Evolutionary conservation across 2,329 filamentous ascomycete genomes (phyloP).

Genomic region (Penicillium sp.): DNA sequence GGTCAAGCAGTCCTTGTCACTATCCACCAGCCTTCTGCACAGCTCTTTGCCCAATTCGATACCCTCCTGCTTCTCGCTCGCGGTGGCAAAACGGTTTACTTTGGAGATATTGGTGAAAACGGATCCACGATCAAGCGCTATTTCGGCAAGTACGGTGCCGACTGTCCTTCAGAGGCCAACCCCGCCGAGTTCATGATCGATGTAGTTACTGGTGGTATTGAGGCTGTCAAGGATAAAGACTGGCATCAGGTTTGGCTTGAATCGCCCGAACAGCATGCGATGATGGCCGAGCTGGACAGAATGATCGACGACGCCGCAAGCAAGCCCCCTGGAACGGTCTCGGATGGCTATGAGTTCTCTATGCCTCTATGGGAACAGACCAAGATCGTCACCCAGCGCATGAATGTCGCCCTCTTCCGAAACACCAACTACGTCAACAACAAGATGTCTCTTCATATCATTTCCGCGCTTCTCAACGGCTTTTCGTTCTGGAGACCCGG

Average conservation of each 20-base stretch:
- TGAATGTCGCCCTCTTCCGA: conserved; percentile 64
- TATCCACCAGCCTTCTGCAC: conserved; percentile 68
- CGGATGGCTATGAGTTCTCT: conserved; percentile 59
- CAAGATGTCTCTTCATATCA: conserved; percentile 58
- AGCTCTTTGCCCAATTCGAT: conserved; percentile 68
- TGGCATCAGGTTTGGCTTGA: conserved; percentile 72
- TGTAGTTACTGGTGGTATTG: conserved; percentile 48
- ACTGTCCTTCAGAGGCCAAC: conserved; percentile 61
- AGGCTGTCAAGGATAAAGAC: conserved; percentile 61
- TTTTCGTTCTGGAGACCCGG: conserved; percentile 68
- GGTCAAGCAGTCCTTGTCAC: conserved; percentile 70
- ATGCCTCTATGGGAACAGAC: conserved; percentile 63
- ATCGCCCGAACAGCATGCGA: conserved; percentile 57
- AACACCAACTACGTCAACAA: conserved; percentile 66
- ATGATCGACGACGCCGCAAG: conserved; percentile 53
- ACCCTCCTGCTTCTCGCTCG: conserved; percentile 65
- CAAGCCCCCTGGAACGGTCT: conserved; percentile 45
- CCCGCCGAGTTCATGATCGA: conserved; percentile 60
- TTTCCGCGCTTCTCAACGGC: conserved; percentile 48
- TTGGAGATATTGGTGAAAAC: conserved; percentile 66
- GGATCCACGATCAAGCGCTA: conserved; percentile 63
- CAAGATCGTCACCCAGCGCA: conserved; percentile 62
- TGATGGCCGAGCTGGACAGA: conserved; percentile 62
- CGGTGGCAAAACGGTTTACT: conserved; percentile 70
- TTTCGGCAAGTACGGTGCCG: conserved; percentile 62